Conservation (phyloP, 2,329 filamentous ascomycete genomes). For the Fusarium decemcellulare region DNA sequence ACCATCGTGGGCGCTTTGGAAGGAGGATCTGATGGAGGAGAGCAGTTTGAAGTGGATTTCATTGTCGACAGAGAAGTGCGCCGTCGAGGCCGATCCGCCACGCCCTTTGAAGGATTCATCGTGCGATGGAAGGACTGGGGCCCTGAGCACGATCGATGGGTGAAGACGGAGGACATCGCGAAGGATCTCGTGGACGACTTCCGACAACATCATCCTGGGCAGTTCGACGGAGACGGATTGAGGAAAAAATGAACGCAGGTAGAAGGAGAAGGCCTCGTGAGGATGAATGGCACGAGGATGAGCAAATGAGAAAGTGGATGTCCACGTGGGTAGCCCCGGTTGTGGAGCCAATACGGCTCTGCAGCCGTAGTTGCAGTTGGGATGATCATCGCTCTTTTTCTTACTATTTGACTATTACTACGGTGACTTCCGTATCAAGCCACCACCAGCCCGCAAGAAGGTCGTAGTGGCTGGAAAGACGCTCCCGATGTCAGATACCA, state of each 20-base stretch:
- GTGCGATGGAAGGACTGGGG: slow-evolving; percentile 4
- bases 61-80: neutral
- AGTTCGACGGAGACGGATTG: neutral
- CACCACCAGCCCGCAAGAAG: no score
- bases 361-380: no score
- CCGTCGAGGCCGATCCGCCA: neutral
- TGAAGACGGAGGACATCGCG: neutral
- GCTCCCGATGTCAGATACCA: no score
- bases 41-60: neutral
- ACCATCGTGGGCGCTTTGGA: neutral
- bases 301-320: no score
- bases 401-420: no score
- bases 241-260: neutral
- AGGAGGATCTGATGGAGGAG: neutral
- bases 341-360: no score
- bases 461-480: no score
- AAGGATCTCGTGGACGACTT: neutral
- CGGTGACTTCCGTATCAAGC: no score
- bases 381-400: no score
- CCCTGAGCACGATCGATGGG: neutral
- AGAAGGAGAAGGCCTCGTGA: no score
- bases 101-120: neutral
- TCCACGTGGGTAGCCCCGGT: no score
- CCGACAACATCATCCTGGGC: neutral
- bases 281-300: no score